Conservation (phyloP, 257 asterid species). For the Fraxinus quadrangulata region DNA sequence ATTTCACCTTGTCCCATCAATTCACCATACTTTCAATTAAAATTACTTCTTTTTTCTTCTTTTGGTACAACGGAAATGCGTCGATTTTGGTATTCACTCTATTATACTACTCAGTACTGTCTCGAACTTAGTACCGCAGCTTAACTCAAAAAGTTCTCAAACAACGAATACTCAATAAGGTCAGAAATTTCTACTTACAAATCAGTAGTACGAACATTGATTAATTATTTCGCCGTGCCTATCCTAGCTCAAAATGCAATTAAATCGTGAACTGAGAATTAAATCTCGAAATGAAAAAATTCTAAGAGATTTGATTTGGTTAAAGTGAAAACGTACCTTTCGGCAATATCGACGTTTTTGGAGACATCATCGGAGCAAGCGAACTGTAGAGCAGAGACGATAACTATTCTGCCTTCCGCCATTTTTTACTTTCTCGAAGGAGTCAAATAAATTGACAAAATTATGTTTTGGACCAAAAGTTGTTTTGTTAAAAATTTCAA, state of each 20-base stretch:
- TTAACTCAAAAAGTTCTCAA: not conserved
- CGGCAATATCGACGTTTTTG: slow-evolving; percentile 75
- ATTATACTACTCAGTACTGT: slow-evolving; percentile 9
- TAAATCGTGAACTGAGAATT: slow-evolving; percentile 9
- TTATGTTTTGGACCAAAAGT: not conserved
- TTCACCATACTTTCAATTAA: not conserved
- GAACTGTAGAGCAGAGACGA: slow-evolving; percentile 82
- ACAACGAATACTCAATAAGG: not conserved
- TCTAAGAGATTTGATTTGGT: not conserved
- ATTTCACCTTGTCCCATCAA: not conserved
- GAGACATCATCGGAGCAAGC: slow-evolving; percentile 84
- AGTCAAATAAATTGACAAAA: not conserved
- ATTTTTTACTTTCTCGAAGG: slow-evolving; percentile 3
- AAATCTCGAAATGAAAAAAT: not conserved
- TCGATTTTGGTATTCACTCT: slow-evolving; percentile 11
- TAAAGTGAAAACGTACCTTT: slow-evolving; percentile 45
- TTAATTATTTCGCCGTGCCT: not conserved
- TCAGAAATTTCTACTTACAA: not conserved
- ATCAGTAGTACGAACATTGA: not conserved
- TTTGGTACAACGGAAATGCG: not conserved
- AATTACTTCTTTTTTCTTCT: not conserved
- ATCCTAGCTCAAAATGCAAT: not conserved
- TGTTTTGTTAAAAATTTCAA: too few relatives aligned
- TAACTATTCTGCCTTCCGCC: slow-evolving; percentile 59
- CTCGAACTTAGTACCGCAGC: not conserved